Percentiles rank a stretch among this genome's conserved stretches.
Evolutionary conservation across 345 rosid genomes (phyloP).

Genomic region (Hypericum perforatum): DNA sequence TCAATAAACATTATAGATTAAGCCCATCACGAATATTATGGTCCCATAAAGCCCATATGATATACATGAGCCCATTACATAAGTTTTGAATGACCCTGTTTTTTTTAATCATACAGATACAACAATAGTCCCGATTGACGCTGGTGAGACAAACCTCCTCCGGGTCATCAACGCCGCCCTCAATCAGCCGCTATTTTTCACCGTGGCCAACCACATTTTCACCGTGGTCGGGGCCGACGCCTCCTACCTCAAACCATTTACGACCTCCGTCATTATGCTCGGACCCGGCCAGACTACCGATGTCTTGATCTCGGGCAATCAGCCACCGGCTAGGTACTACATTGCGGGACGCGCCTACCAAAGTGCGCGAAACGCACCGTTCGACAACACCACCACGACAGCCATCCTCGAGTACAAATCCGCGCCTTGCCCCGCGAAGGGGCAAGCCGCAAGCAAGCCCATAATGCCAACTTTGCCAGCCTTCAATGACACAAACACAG

Average conservation of each 20-base stretch:
- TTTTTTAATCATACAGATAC: constrained; percentile 16
- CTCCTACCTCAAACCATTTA: constrained; percentile 20
- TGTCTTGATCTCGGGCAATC: constrained; percentile 22
- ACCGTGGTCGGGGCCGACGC: constrained; percentile 26
- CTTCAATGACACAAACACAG: constrained; percentile 20
- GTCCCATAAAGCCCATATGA: neutral
- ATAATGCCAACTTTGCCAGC: constrained; percentile 21
- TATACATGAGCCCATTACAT: neutral
- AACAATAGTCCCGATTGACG: constrained; percentile 11
- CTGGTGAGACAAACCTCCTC: constrained; percentile 25
- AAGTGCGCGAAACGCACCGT: constrained; percentile 17
- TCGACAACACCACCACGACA: constrained; percentile 23
- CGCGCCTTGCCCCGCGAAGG: constrained; percentile 15
- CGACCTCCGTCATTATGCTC: constrained; percentile 19
- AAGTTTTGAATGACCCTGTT: neutral
- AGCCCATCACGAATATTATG: neutral
- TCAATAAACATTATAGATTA: neutral
- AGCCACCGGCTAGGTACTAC: constrained; percentile 14
- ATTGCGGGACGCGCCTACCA: constrained; percentile 19
- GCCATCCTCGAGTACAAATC: constrained; percentile 24
- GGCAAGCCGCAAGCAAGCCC: constrained; percentile 10
- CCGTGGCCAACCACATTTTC: constrained; percentile 20
- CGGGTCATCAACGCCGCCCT: constrained; percentile 19
- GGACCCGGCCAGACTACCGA: constrained; percentile 27
- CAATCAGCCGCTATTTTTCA: constrained; percentile 21